A percentile compares a stretch with the other conserved stretches of the same genome.
Conservation (phyloP, 176 grass and related monocot species). For the Rhynchospora pubera region DNA sequence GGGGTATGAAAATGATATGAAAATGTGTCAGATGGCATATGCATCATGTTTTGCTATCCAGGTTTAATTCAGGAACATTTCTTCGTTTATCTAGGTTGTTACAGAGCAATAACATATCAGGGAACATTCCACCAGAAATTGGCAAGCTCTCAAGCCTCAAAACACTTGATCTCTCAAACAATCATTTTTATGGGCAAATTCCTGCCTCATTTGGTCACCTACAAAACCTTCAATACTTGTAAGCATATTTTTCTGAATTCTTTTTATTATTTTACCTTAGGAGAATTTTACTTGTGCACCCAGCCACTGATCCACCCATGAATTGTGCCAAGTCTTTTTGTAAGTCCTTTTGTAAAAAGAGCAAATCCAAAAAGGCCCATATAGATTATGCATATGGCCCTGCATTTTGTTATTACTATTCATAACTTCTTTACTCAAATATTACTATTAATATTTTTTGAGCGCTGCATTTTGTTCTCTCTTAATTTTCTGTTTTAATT, state of each 20-base stretch:
- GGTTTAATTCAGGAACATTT: neutral
- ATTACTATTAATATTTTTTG: neutral
- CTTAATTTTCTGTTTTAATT: neutral
- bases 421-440: neutral
- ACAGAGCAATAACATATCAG: conserved; percentile 86
- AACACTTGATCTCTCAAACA: conserved; percentile 87
- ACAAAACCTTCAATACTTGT: conserved; percentile 76
- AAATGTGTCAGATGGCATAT: neutral
- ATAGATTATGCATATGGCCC: conserved; percentile 9
- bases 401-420: too few relatives aligned
- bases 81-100: conserved; percentile 43
- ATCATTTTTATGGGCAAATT: conserved; percentile 52
- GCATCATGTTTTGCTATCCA: neutral
- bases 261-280: neutral
- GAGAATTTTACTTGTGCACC: neutral
- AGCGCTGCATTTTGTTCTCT: neutral
- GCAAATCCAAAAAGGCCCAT: neutral
- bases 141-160: conserved; percentile 63
- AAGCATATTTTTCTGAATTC: conserved; percentile 24
- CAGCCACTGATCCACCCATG: neutral
- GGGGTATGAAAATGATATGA: neutral
- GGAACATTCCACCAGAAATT: conserved; percentile 61
- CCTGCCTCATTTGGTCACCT: conserved; percentile 59
- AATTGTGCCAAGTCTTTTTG: neutral
- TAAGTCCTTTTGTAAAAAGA: too few relatives aligned